Evolutionary conservation across 2,329 filamentous ascomycete genomes (phyloP), one percentile per base, ranked within the genome.

Genomic region (Neocatenulostroma microsporum): DNA sequence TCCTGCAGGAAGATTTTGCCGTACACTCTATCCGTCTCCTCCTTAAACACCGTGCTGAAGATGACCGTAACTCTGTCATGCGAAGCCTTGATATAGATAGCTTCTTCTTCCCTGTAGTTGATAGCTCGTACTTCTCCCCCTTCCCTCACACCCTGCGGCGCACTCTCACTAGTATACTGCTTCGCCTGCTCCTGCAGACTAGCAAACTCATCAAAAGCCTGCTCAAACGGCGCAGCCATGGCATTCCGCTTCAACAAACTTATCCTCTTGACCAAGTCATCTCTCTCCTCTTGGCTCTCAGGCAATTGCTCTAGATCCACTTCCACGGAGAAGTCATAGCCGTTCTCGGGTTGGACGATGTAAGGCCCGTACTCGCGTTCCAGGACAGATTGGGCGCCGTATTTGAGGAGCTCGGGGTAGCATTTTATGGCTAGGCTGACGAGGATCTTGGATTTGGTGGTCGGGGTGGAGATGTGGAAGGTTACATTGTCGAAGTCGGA

Each of bases 401-500:
- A 95, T 56, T 84, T 77, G 42, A 96, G 75, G 27, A 99, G 75
- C 62, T 99, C 93, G 51, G 78, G 75, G 70, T 81, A 99, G 70
- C 91, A 99, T 69, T 89, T 84, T 63, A 99, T 86, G 63, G 86
- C 79, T 55, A 98, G 83, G 15, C 91, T 98, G 41, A 99, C 80
- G 34, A 94, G 75, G 49, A 99, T 95, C 68, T 93, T 86, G 33
- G 85, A 81, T 73, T 96, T 96, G 45, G 79, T 71, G 63, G 94
- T 87, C 41, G 89, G 91, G 1, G 91, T 98, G 24, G 89, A 96
- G 58, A 98, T 88, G 66, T 98, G 91, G 68, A 96, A 99, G 51
- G 84, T 94, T 53, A 96, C 91, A 60, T 89, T 89, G 67, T 98
- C 93, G 60, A 99, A 99, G 68, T 99, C 91, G 61, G 89, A 96